Base-by-base conservation (phyloP, 805 yeast species). In the Wickerhamiella kurtzmanii region DNA sequence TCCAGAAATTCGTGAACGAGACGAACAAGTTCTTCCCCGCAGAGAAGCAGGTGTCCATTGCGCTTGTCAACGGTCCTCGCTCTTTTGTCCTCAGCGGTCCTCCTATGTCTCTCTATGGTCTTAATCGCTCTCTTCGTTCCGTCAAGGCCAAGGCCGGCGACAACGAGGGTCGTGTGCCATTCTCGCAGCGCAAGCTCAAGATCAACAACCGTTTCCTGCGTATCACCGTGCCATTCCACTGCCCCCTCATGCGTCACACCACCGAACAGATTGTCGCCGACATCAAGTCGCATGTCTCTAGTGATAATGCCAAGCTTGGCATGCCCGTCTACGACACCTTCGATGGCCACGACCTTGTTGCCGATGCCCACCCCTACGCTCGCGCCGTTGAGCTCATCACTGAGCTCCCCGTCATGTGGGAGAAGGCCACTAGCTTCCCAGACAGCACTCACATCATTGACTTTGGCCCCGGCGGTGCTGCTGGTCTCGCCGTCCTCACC, bases 381-480 rank as follows among this genome's bases (percentile, higher is more conserved):
- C 80, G 96, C 66, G 72, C 85, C 49, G 80, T 82, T 50, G 77
- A 78, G 64, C 81, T 88, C 60, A 88, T 92, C 65, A 85, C 92
- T 45, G 79, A 79, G 60, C 74, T 85, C 60, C 86, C 95, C 40
- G 99, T 92, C 54, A 75, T 84, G 68, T 92, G 99, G 99, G 97
- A 92, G 70, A 55, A 57, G 22, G 94, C 97, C 25, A 88, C 96
- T 35, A 63, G 76, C 54, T 85, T 84, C 64, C 45, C 49, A 19
- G 64, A 75, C 43, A 75, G 92, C 22, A 83, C 96, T 42, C 98
- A 92, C 64, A 76, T 92, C 58, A 66, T 92, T 52, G 99, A 92
- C 69, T 92, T 92, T 59, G 99, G 99, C 64, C 99, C 98, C 52
- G 98, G 99, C 68, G 97, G 97, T 58, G 79, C 85, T 36, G 84